Evolutionary conservation across 2,329 filamentous ascomycete species (phyloP), one percentile per base, ranked within the genome.

Genomic region (Colletotrichum filicis): DNA sequence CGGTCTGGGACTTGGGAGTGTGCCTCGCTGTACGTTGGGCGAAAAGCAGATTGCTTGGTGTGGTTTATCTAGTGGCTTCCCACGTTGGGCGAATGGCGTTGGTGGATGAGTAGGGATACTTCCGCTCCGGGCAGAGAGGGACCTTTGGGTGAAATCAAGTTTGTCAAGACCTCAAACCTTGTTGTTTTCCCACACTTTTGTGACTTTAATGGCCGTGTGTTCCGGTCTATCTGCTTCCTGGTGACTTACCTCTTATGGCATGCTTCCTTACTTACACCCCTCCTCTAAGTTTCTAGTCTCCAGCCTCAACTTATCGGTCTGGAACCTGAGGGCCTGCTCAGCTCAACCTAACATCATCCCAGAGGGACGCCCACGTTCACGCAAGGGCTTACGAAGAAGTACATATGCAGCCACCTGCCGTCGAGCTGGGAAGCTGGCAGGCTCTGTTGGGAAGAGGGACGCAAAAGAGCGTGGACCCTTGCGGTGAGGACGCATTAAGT

Each of bases 41-140:
- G 14, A 16, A 16, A 22, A 52, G 49, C 16, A 35, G 60, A n/a
- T 3, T 32, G 16, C 49, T n/a, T 30, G 26, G 24, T 35, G 16
- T 63, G 46, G 35, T 52, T 32, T 28, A 22, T 22, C 26, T 35
- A 49, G 42, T 35, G 26, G 11, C 37, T 26, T 37, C 30, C 61
- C n/a, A 24, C 12, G 14, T 62, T 24, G n/a, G 61, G 61, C 49
- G 61, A 55, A 64, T 30, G 46, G 61, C 49, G 49, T 64, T 64
- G 61, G 46, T 63, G 5, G 19, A 35, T 24, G 58, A 28, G 28
- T 19, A 52, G 5, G 26, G 19, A 6, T 42, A 8, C 22, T 19
- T 1, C 4, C 22, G 24, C 3, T 4, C 4, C 11, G 8, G 57
- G 57, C 57, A 5, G 22, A 5, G 32, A 55, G 8, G 30, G n/a